A percentile compares a stretch with the other conserved stretches of the same genome.
phyloP scores from a whole-genome alignment of 768 basidiomycete species.

The Aureoboletus auriporus region DNA sequence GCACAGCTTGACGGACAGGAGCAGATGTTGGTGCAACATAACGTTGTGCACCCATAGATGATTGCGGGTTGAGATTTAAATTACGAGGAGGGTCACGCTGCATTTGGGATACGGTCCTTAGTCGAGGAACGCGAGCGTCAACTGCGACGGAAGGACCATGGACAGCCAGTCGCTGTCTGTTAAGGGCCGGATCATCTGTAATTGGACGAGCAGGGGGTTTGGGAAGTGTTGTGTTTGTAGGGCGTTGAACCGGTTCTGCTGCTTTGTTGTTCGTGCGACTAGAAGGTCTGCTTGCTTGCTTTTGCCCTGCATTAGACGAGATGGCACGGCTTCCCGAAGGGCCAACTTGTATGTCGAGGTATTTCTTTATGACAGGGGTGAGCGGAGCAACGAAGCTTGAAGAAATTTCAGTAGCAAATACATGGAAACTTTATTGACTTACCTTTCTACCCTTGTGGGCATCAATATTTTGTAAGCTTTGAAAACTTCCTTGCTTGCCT shows the following conservation, averaged over 20 bases:
- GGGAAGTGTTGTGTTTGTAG: constrained; percentile 4
- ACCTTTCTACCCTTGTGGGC: constrained; percentile 68
- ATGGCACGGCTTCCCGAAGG: background rate
- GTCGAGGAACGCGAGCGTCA: constrained; percentile 12
- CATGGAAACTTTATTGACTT: constrained; percentile 13
- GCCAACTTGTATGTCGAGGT: constrained; percentile 49
- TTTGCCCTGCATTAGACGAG: constrained; percentile 11
- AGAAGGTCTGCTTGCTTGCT: constrained; percentile 20
- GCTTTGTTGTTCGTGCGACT: constrained; percentile 19
- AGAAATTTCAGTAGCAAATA: constrained; percentile 5
- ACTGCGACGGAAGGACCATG: background rate
- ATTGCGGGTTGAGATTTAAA: constrained; percentile 13
- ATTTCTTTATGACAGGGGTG: constrained; percentile 73
- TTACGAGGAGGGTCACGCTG: constrained; percentile 14
- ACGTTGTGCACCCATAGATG: constrained; percentile 18
- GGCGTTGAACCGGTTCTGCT: constrained; percentile 7
- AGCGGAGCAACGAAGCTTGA: constrained; percentile 69
- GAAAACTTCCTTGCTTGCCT: constrained; percentile 64
- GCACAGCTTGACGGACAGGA: constrained; percentile 7
- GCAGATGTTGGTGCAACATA: constrained; percentile 12
- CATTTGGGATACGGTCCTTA: constrained; percentile 17
- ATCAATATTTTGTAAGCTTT: constrained; percentile 71
- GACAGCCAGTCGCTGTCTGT: constrained; percentile 7
- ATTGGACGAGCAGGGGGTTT: constrained; percentile 12
- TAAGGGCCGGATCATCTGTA: background rate